These are phyloP conservation scores for Scutellaria minor DNA, from an alignment of 257 asterid genomes.

Conservation along the genomic window DNA sequence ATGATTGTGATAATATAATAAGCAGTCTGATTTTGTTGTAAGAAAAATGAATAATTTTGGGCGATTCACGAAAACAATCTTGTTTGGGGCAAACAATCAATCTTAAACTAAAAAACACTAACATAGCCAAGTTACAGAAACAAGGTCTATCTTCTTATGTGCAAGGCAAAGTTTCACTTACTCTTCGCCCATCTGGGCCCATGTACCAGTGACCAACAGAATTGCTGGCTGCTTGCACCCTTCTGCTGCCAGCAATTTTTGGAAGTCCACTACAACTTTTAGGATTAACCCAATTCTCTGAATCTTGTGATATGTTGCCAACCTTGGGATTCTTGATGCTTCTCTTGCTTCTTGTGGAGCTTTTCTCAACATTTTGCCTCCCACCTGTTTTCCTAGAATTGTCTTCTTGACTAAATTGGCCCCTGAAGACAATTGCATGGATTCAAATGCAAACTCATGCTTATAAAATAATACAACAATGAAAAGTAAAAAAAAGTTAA, in stretches of 20 bases:
- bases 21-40: neutral
- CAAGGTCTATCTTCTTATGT: conserved; percentile 5
- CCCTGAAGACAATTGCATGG: conserved; percentile 52
- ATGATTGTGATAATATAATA: neutral
- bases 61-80: neutral
- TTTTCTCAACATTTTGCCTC: conserved; percentile 40
- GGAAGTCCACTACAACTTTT: conserved; percentile 49
- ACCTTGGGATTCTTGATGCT: conserved; percentile 42
- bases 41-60: neutral
- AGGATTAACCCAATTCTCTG: conserved; percentile 76
- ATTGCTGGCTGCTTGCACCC: conserved; percentile 70
- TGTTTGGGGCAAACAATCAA: neutral
- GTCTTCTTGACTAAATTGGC: conserved; percentile 63
- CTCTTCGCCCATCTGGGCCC: conserved; percentile 63
- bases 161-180: conserved; percentile 46
- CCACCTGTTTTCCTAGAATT: conserved; percentile 42
- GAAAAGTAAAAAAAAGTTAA: neutral
- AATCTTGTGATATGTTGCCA: conserved; percentile 49
- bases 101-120: neutral
- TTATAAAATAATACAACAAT: neutral
- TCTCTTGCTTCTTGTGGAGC: conserved; percentile 55
- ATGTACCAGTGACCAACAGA: conserved; percentile 85
- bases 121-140: conserved; percentile 9
- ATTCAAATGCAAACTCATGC: conserved; percentile 17
- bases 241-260: conserved; percentile 81